Evolutionary conservation across 2,329 filamentous ascomycete species (phyloP).

Genomic region (Colletotrichum sp.): DNA sequence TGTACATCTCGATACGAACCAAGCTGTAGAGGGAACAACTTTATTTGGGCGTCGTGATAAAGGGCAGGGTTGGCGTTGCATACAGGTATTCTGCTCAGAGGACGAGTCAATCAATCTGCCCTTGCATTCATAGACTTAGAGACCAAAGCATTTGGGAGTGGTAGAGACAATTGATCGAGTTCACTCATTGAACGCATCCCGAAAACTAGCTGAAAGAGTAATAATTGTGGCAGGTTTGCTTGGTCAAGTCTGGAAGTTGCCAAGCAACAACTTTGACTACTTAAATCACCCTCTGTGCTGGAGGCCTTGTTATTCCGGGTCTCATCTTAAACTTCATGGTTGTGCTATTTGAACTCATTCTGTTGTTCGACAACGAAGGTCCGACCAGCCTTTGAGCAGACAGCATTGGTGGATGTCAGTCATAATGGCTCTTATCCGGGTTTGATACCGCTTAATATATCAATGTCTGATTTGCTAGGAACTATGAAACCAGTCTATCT

Average conservation of each 20-base stretch:
- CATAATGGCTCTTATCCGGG: neutral
- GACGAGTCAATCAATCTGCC: neutral
- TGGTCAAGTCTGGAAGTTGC: neutral
- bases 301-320: neutral
- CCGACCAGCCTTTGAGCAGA: neutral
- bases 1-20: constrained; percentile 12
- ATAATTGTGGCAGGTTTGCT: rapidly evolving
- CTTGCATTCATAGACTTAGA: neutral
- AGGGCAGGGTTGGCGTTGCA: neutral
- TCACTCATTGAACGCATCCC: neutral
- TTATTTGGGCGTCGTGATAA: neutral
- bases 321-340: neutral
- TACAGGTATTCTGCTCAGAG: neutral
- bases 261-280: neutral
- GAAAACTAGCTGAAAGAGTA: rapidly evolving
- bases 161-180: neutral
- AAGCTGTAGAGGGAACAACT: neutral
- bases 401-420: neutral
- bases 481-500: rapidly evolving
- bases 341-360: neutral
- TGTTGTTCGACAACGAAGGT: rapidly evolving
- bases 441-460: neutral
- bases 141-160: neutral
- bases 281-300: neutral
- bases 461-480: neutral